These are phyloP conservation scores for Polychaeton citri DNA, from an alignment of 2,329 filamentous ascomycete species.

Conservation along the genomic window DNA sequence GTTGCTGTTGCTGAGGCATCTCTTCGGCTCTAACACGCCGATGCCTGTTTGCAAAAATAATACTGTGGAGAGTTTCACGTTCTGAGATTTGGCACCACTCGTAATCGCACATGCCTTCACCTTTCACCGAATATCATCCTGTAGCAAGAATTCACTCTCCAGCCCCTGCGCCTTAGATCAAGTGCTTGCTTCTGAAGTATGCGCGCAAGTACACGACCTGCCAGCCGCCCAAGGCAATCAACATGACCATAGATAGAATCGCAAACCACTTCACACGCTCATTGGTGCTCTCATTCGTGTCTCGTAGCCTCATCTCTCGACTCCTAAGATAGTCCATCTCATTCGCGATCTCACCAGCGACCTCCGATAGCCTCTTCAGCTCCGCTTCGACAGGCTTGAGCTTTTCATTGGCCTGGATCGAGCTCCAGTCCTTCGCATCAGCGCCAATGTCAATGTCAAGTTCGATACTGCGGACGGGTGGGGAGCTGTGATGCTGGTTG, in stretches of 20 bases:
- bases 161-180: slow-evolving; percentile 36
- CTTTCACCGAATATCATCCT: too few relatives aligned
- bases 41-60: too few relatives aligned
- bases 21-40: too few relatives aligned
- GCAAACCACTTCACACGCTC: slow-evolving; percentile 98
- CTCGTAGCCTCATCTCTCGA: slow-evolving; percentile 87
- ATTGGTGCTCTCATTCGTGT: slow-evolving; percentile 99
- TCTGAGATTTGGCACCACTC: too few relatives aligned
- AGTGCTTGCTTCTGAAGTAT: slow-evolving; percentile 70
- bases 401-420: slow-evolving; percentile 92
- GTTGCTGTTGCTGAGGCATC: too few relatives aligned
- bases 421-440: slow-evolving; percentile 95
- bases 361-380: slow-evolving; percentile 81
- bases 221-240: slow-evolving; percentile 83
- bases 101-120: too few relatives aligned
- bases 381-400: slow-evolving; percentile 94
- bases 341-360: slow-evolving; percentile 71
- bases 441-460: slow-evolving; percentile 93
- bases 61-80: too few relatives aligned
- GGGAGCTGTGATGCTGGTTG: slow-evolving; percentile 29
- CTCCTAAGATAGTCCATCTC: slow-evolving; percentile 93
- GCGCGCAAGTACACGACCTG: slow-evolving; percentile 95
- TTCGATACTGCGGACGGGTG: slow-evolving; percentile 57
- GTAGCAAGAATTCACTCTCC: too few relatives aligned
- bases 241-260: slow-evolving; percentile 79